Evolutionary conservation across 1,139 yeast species (phyloP).

Genomic region (Diutina siamensis): DNA sequence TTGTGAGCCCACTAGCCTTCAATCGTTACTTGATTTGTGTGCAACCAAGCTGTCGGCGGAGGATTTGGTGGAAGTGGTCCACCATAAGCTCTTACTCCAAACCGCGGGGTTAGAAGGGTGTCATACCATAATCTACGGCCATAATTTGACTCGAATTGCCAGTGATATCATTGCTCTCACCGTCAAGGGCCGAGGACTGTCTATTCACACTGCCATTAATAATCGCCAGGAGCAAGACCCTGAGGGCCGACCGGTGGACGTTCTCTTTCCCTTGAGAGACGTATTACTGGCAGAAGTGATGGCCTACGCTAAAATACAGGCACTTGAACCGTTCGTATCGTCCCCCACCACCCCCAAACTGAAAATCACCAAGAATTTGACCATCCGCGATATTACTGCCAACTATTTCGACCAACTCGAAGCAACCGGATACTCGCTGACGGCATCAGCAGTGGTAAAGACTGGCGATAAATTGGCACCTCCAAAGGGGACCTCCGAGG

Average conservation of each 20-base stretch:
- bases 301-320: slow-evolving; percentile 34
- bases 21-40: slow-evolving; percentile 7
- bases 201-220: slow-evolving; percentile 42
- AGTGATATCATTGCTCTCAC: slow-evolving; percentile 68
- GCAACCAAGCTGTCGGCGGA: slow-evolving; percentile 45
- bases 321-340: slow-evolving; percentile 10
- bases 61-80: slow-evolving; percentile 44
- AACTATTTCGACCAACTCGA: slow-evolving; percentile 69
- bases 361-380: slow-evolving; percentile 49
- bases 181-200: slow-evolving; percentile 83
- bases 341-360: slow-evolving; percentile 19
- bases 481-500: slow-evolving; percentile 22
- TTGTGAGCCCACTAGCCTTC: neutral
- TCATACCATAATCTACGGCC: slow-evolving; percentile 56
- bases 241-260: slow-evolving; percentile 22
- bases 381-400: slow-evolving; percentile 68
- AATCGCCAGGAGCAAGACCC: slow-evolving; percentile 24
- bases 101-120: slow-evolving; percentile 37
- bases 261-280: slow-evolving; percentile 66
- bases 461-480: slow-evolving; percentile 72
- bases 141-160: slow-evolving; percentile 76
- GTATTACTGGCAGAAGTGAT: slow-evolving; percentile 54
- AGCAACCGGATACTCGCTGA: slow-evolving; percentile 69
- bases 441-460: slow-evolving; percentile 85
- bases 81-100: slow-evolving; percentile 34